Percentiles rank a stretch among this genome's conserved stretches.
phyloP scores from a whole-genome alignment of 176 grass and related monocot genomes.

The Zoysia pacifica region DNA sequence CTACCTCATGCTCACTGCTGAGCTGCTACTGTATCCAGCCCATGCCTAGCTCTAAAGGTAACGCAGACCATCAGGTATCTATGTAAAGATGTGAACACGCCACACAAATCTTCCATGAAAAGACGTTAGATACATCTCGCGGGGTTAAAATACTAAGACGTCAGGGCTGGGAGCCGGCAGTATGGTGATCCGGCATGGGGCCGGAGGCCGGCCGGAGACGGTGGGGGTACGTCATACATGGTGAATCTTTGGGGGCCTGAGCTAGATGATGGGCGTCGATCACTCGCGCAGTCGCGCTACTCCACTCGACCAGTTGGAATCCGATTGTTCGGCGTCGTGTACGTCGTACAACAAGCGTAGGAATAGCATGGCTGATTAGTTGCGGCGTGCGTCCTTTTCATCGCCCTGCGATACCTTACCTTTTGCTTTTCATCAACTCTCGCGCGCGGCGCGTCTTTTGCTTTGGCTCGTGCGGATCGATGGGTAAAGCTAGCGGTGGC shows the following conservation, averaged over 20 bases:
- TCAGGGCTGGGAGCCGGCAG: background rate
- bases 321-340: background rate
- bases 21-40: background rate
- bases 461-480: background rate
- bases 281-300: background rate
- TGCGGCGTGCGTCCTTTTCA: slow-evolving; percentile 7
- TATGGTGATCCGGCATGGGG: background rate
- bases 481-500: background rate
- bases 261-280: background rate
- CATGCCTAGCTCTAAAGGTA: slow-evolving; percentile 11
- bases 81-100: background rate
- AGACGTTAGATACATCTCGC: slow-evolving; percentile 1
- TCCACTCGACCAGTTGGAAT: too few species aligned
- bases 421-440: slow-evolving; percentile 28
- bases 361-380: slow-evolving; percentile 15
- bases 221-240: background rate
- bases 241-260: slow-evolving; percentile 29
- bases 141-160: background rate
- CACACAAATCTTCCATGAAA: slow-evolving; percentile 37
- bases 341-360: background rate
- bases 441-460: slow-evolving; percentile 19
- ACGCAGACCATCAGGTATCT: background rate
- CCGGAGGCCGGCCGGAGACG: slow-evolving; percentile 15
- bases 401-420: slow-evolving; percentile 4
- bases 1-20: too few species aligned